Evolutionary conservation across 2,329 filamentous ascomycete species (phyloP), one percentile per base, ranked within the genome.

Genomic region (Coniochaeta pulveracea): DNA sequence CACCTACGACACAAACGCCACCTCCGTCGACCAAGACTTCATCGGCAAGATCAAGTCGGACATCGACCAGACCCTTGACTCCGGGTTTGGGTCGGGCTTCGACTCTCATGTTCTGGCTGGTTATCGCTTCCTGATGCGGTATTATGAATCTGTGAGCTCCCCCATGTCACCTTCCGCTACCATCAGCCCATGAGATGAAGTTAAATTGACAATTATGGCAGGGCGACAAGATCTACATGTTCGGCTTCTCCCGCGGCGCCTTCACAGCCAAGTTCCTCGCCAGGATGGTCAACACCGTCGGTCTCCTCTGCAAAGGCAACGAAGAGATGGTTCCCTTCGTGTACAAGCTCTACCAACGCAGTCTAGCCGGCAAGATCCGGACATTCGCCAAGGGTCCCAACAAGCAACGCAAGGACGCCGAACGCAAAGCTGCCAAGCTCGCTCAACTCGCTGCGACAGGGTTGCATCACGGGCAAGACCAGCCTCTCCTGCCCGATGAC

Each of bases 111-210:
- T 72, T 6, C 59, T 66, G 31, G 61, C 58, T 5, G 68, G 66
- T 0, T 72, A 72, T 40, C 52, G 59, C 3, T 72, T 72, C 36
- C 41, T 72, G 15, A 72, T 72, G 68, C 58, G 63, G 8, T 67
- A 65, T 43, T 71, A 71, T 35, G 49, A 57, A 19, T 46, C 49
- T n/a, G 59, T 55, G 38, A 47, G 56, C 34, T 12, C 3, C 1
- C 9, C 9, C 14, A 7, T 11, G 12, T 2, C 24, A 10, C 35
- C 11, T 28, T 9, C 12, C 2, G 6, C 3, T n/a, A 19, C 4
- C 2, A 6, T n/a, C 6, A 32, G 25, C n/a, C n/a, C n/a, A n/a
- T n/a, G n/a, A n/a, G n/a, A n/a, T n/a, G n/a, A n/a, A n/a, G n/a
- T n/a, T n/a, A 8, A 19, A 33, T 9, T 26, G 12, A 8, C 33